A percentile compares a stretch with the other conserved stretches of the same genome.
These are phyloP conservation scores for Patellifolia procumbens DNA, from an alignment of 179 eudicot genomes.

Conservation along the genomic window DNA sequence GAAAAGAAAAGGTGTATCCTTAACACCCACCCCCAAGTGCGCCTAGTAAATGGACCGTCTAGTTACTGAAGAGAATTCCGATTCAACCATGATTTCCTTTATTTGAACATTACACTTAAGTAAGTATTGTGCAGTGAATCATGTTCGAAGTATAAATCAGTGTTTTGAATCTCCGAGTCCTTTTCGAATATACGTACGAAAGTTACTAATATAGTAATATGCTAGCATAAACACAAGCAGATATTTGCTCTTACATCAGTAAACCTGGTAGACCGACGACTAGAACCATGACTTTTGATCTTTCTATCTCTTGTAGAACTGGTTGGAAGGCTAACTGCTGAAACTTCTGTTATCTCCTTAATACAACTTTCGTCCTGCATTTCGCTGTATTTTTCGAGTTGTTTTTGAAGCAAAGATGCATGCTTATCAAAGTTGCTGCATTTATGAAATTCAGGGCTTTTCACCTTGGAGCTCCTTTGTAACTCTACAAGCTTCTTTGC, in stretches of 20 bases:
- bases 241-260: conserved; percentile 36
- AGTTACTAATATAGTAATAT: not conserved
- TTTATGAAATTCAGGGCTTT: conserved; percentile 38
- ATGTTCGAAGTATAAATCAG: too few relatives aligned
- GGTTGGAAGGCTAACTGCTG: conserved; percentile 16
- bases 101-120: not conserved
- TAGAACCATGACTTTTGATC: not conserved
- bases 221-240: not conserved
- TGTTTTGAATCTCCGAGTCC: too few relatives aligned
- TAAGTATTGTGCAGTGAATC: not conserved
- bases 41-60: too few relatives aligned
- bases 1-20: too few relatives aligned
- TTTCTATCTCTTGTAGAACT: conserved; percentile 11
- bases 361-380: conserved; percentile 10
- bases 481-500: conserved; percentile 62
- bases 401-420: conserved; percentile 52
- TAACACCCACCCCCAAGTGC: too few relatives aligned
- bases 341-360: conserved; percentile 21
- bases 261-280: conserved; percentile 20
- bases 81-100: not conserved
- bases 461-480: conserved; percentile 40
- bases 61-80: too few relatives aligned
- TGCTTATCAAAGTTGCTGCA: conserved; percentile 65
- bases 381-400: conserved; percentile 35
- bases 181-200: not conserved